Evolutionary conservation across 2,329 filamentous ascomycete species (phyloP), one percentile per base, ranked within the genome.

Genomic region (Arthroderma sp.): DNA sequence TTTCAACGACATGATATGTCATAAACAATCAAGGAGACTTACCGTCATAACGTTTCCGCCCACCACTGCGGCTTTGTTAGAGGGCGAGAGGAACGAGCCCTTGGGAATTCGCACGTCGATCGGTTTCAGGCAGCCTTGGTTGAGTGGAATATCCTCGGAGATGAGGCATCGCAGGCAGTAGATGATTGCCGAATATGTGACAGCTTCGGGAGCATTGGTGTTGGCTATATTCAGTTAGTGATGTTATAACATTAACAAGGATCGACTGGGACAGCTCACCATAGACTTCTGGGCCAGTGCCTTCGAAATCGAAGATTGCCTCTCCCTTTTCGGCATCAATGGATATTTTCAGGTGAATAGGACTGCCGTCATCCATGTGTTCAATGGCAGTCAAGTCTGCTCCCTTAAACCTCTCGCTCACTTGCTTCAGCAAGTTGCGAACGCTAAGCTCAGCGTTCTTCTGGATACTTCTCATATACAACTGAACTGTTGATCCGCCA

Each of bases 291-390:
- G 83, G 82, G 0, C 86, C 87, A 0, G 87, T 91, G n/a, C 87
- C 87, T 1, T 77, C 77, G 68, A 91, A 86, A 69, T 91, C 82
- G 66, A 91, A 91, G 0, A 84, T 72, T 0, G 88, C 88, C 62
- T 85, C 81, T 13, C 87, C 87, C 44, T 84, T 82, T 1, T 83
- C 77, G 0, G 79, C 78, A 66, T 90, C 80, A 60, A 93, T 90
- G 0, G 81, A 81, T 2, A 93, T 79, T 59, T 82, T 83, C 9
- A 91, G 76, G 53, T 81, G 77, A 63, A 91, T 90, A 0, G 86
- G 85, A n/a, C 80, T 86, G 31, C 87, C 87, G 64, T 91, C 87
- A 64, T 93, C 88, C 85, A 91, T 91, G 71, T 82, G 86, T 65
- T 93, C 88, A 7, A 84, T 74, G 0, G 88, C 85, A 1, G 77